These are phyloP conservation scores for Prunus kanzakura DNA, from an alignment of 306 rosid genomes.

Conservation along the genomic window DNA sequence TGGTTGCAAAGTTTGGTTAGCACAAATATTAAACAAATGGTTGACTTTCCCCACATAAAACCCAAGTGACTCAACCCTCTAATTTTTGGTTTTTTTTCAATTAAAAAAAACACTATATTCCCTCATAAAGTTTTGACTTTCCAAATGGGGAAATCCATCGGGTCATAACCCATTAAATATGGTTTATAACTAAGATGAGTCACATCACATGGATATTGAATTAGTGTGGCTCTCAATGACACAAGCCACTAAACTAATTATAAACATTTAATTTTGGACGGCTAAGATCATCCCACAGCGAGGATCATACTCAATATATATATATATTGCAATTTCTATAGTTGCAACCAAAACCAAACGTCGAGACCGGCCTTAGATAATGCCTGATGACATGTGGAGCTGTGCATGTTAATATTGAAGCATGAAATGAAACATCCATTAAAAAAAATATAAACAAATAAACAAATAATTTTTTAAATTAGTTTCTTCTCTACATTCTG, in stretches of 20 bases:
- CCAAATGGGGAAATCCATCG: background rate
- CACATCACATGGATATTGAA: slow-evolving; percentile 36
- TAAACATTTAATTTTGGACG: slow-evolving; percentile 22
- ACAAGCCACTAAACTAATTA: background rate
- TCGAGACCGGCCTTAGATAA: slow-evolving; percentile 20
- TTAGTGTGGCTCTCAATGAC: background rate
- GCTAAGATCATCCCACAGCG: slow-evolving; percentile 16
- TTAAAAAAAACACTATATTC: background rate
- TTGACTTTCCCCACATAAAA: background rate
- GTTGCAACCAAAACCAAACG: background rate
- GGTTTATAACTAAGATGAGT: slow-evolving; percentile 7
- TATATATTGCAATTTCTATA: background rate
- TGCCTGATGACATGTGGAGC: slow-evolving; percentile 30
- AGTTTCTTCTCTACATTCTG: background rate
- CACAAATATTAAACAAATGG: slow-evolving; percentile 13
- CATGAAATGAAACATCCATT: background rate
- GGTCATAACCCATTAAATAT: background rate
- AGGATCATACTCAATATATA: background rate
- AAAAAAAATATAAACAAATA: background rate
- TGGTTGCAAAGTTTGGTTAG: background rate
- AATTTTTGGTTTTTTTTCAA: background rate
- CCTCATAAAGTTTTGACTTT: slow-evolving; percentile 2
- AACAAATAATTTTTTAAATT: background rate
- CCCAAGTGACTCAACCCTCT: background rate
- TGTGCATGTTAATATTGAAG: background rate